Percentiles rank a stretch among this genome's conserved stretches.
These are phyloP conservation scores for Lachancea lanzarotensis DNA, from an alignment of 805 yeast species.

Conservation along the genomic window DNA sequence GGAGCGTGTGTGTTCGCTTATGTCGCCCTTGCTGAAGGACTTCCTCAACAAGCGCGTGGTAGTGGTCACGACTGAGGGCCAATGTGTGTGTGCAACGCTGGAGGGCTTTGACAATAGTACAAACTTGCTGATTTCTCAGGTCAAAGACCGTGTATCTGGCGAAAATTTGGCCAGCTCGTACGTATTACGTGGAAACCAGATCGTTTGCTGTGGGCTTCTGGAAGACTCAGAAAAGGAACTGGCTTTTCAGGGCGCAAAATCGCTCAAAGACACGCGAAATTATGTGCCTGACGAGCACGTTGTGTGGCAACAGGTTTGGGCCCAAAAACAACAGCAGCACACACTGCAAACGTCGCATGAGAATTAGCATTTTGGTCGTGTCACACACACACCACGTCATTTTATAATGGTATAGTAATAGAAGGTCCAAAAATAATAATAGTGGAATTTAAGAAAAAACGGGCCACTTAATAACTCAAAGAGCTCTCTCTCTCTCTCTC, in stretches of 20 bases:
- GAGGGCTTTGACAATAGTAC: constrained; percentile 63
- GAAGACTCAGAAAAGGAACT: constrained; percentile 21
- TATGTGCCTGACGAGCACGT: constrained; percentile 21
- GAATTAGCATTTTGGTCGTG: not conserved
- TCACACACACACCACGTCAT: too few relatives aligned
- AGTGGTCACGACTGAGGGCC: constrained; percentile 52
- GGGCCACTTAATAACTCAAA: too few relatives aligned
- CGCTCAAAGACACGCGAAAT: constrained; percentile 24
- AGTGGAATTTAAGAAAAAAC: too few relatives aligned
- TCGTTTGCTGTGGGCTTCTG: constrained; percentile 28
- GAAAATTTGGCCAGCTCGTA: constrained; percentile 15
- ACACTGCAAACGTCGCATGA: not conserved
- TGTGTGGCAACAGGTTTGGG: constrained; percentile 26
- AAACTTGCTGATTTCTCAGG: constrained; percentile 48
- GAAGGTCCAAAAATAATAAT: too few relatives aligned
- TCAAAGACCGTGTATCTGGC: constrained; percentile 44
- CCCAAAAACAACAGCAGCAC: constrained; percentile 6
- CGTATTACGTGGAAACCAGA: constrained; percentile 29
- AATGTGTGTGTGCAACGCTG: constrained; percentile 41
- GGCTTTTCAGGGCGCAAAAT: not conserved
- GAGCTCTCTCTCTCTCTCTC: not conserved
- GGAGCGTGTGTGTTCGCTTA: constrained; percentile 4
- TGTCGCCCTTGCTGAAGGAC: constrained; percentile 32
- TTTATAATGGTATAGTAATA: too few relatives aligned
- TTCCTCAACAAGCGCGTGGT: constrained; percentile 41